Conservation (phyloP, 192 early-diverging fungal species). For the Pilaira anomala region DNA sequence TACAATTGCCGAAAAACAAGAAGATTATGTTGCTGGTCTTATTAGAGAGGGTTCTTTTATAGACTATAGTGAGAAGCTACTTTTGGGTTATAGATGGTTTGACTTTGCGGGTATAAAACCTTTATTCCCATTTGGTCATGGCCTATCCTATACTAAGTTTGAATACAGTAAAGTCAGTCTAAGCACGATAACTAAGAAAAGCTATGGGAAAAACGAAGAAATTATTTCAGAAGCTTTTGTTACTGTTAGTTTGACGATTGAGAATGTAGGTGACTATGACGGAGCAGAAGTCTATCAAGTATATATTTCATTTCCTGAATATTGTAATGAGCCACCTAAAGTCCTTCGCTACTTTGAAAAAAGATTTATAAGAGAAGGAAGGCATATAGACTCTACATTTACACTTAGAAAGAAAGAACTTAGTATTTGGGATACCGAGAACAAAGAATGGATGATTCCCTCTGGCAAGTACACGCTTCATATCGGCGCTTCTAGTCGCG, state of each 20-base stretch:
- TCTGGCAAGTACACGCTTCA: constrained; percentile 45
- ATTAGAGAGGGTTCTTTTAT: constrained; percentile 21
- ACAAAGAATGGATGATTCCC: constrained; percentile 43
- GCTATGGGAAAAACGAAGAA: no score
- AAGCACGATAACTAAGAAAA: no score
- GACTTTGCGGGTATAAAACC: constrained; percentile 51
- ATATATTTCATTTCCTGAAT: constrained; percentile 41
- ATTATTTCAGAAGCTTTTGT: neutral
- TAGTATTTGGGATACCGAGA: constrained; percentile 40
- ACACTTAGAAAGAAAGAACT: constrained; percentile 44
- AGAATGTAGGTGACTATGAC: constrained; percentile 21
- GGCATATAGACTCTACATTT: constrained; percentile 35
- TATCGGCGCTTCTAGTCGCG: constrained; percentile 51
- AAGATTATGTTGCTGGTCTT: constrained; percentile 40
- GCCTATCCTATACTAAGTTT: constrained; percentile 65
- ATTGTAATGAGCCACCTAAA: constrained; percentile 41
- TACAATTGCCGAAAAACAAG: constrained; percentile 43
- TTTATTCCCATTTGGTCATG: constrained; percentile 57
- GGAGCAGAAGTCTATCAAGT: constrained; percentile 41
- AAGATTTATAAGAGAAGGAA: constrained; percentile 12
- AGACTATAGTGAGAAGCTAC: constrained; percentile 52
- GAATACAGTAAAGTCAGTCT: constrained; percentile 46
- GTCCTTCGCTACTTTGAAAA: constrained; percentile 38
- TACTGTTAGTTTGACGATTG: constrained; percentile 34
- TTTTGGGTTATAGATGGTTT: constrained; percentile 54